phyloP scores from a whole-genome alignment of 2,329 filamentous ascomycete genomes.

The Pseudogymnoascus sp. region DNA sequence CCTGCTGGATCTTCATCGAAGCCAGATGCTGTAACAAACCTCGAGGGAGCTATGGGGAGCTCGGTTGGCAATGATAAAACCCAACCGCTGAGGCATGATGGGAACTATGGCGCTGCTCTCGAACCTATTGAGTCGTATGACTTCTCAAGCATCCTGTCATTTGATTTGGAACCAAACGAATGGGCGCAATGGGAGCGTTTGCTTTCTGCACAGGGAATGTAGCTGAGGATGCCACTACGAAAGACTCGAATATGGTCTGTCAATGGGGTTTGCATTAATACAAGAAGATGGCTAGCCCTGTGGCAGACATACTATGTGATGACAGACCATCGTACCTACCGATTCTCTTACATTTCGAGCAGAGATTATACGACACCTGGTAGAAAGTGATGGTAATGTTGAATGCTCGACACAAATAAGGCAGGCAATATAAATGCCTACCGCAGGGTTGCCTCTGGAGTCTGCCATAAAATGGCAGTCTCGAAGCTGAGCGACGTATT shows the following conservation, averaged over 20 bases:
- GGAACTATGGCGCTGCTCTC: slow-evolving; percentile 6
- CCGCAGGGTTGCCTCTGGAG: not conserved
- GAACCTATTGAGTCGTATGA: slow-evolving; percentile 17
- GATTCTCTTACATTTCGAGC: not conserved
- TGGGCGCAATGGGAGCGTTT: slow-evolving; percentile 29
- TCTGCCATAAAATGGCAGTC: not conserved
- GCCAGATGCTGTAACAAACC: not conserved
- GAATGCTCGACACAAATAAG: not conserved
- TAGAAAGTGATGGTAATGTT: not conserved
- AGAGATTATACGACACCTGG: not conserved
- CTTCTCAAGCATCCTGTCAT: slow-evolving; percentile 22
- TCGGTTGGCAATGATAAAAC: not conserved
- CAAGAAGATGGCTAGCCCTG: not conserved
- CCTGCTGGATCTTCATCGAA: slow-evolving; percentile 1
- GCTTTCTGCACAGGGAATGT: slow-evolving; percentile 16
- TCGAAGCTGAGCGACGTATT: not conserved
- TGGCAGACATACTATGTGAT: not conserved
- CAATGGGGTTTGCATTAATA: not conserved
- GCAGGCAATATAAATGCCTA: not conserved
- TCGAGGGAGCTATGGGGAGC: not conserved
- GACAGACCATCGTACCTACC: not conserved
- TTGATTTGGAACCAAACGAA: slow-evolving; percentile 25
- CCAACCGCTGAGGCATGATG: not conserved
- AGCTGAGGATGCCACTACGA: not conserved
- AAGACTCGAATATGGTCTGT: not conserved